Percentiles rank a stretch among this genome's conserved stretches.
Conservation (phyloP, 1,139 yeast genomes). For the Tardiomyces blankii region DNA sequence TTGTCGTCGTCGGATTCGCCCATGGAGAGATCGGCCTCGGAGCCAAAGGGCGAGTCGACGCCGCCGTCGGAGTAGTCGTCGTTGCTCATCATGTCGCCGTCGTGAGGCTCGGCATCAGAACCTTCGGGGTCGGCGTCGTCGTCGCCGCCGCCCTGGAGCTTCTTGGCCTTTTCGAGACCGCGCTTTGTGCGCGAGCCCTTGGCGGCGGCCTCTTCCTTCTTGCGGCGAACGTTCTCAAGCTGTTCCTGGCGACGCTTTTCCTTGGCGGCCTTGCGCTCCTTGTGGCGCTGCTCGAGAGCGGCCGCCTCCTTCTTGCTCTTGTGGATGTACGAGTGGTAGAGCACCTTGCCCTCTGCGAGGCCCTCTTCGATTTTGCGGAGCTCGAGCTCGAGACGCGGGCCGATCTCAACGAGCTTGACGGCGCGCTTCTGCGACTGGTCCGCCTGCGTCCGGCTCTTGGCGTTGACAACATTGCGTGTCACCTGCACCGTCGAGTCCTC, state of each 20-base stretch:
- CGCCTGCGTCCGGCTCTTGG: neutral
- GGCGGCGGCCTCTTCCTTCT: slow-evolving; percentile 61
- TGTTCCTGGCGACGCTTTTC: slow-evolving; percentile 69
- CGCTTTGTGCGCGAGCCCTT: slow-evolving; percentile 49
- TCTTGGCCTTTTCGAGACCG: slow-evolving; percentile 39
- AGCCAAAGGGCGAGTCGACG: slow-evolving; percentile 7
- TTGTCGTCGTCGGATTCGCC: neutral
- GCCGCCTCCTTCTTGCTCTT: slow-evolving; percentile 53
- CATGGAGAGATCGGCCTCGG: neutral
- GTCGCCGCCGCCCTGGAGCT: slow-evolving; percentile 14
- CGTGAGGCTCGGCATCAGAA: slow-evolving; percentile 14
- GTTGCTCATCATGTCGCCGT: slow-evolving; percentile 19
- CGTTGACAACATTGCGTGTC: slow-evolving; percentile 2
- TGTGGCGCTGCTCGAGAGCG: slow-evolving; percentile 58
- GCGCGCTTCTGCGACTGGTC: slow-evolving; percentile 57
- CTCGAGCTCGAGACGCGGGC: slow-evolving; percentile 75
- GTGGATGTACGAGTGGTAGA: slow-evolving; percentile 62
- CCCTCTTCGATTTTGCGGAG: slow-evolving; percentile 89
- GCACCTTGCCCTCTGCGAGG: slow-evolving; percentile 71
- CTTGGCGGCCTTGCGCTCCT: slow-evolving; percentile 48
- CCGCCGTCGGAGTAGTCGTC: slow-evolving; percentile 31
- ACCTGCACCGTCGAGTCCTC: slow-evolving; percentile 36
- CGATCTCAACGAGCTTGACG: slow-evolving; percentile 83
- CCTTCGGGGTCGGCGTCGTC: slow-evolving; percentile 14
- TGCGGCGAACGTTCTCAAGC: slow-evolving; percentile 65